These are phyloP conservation scores for Ascochyta lentis DNA, from an alignment of 2,329 filamentous ascomycete species.

Conservation along the genomic window DNA sequence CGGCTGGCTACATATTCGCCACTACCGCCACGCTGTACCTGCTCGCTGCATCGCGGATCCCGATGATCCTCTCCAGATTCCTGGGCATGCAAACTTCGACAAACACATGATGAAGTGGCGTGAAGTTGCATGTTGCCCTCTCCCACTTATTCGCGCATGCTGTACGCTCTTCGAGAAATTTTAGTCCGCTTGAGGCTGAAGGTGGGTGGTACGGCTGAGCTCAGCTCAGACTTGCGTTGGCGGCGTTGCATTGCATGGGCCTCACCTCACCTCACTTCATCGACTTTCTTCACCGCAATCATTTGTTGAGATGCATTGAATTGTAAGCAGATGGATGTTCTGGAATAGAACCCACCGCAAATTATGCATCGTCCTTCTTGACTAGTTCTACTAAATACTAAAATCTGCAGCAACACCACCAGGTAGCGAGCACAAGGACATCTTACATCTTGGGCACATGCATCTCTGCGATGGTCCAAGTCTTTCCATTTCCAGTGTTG, in stretches of 20 bases:
- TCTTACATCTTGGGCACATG: not conserved
- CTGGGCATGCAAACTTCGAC: not conserved
- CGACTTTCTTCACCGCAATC: conserved; percentile 1
- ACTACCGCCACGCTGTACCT: not conserved
- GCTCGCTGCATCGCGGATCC: conserved; percentile 2
- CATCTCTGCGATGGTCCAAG: not conserved
- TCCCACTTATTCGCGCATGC: not conserved
- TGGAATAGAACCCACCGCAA: too few relatives aligned
- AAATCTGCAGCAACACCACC: not conserved
- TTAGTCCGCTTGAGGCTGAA: not conserved
- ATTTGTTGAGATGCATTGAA: not conserved
- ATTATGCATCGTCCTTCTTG: too few relatives aligned
- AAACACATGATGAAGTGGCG: too few relatives aligned
- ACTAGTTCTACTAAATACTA: not conserved
- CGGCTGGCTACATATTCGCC: conserved; percentile 5
- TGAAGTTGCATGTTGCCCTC: too few relatives aligned
- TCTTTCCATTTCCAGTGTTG: not conserved
- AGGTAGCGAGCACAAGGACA: not conserved
- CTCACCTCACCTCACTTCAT: not conserved
- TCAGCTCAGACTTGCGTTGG: not conserved
- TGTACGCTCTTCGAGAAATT: not conserved
- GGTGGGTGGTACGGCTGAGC: conserved; percentile 1
- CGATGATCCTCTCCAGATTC: conserved; percentile 1
- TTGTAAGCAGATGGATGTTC: too few relatives aligned
- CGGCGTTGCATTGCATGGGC: not conserved